These are phyloP conservation scores for Juncus inflexus DNA, from an alignment of 176 grass and related monocot genomes.

Conservation along the genomic window DNA sequence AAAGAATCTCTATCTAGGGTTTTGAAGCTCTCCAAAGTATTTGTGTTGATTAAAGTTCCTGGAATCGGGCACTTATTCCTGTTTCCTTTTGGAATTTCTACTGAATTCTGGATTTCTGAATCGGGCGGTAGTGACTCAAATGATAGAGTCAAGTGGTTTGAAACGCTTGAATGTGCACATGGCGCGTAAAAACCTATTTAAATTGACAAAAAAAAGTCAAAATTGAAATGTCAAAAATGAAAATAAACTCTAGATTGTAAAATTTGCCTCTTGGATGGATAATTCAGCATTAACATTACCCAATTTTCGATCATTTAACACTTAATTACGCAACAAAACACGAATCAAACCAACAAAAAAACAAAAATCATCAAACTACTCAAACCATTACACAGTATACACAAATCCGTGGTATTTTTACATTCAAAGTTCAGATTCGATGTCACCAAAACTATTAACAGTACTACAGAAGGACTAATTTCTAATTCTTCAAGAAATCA, in stretches of 20 bases:
- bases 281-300: neutral
- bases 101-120: neutral
- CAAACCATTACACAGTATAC: too few species aligned
- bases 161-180: constrained; percentile 25
- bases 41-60: constrained; percentile 83
- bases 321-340: neutral
- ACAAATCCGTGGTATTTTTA: neutral
- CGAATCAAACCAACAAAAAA: neutral
- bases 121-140: constrained; percentile 43
- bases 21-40: constrained; percentile 62
- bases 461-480: neutral
- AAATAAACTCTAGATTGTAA: too few species aligned
- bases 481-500: neutral
- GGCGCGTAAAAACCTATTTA: constrained; percentile 66
- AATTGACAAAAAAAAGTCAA: neutral
- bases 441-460: neutral
- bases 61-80: constrained; percentile 64
- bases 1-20: constrained; percentile 44
- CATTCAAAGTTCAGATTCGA: neutral
- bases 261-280: too few species aligned
- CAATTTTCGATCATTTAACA: neutral
- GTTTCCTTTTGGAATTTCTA: constrained; percentile 19
- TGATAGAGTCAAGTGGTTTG: constrained; percentile 37
- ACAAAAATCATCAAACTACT: neutral
- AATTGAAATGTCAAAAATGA: too few species aligned